Conservation (phyloP, 73 alveolate genomes). For the Paramecium tetraurelia region DNA sequence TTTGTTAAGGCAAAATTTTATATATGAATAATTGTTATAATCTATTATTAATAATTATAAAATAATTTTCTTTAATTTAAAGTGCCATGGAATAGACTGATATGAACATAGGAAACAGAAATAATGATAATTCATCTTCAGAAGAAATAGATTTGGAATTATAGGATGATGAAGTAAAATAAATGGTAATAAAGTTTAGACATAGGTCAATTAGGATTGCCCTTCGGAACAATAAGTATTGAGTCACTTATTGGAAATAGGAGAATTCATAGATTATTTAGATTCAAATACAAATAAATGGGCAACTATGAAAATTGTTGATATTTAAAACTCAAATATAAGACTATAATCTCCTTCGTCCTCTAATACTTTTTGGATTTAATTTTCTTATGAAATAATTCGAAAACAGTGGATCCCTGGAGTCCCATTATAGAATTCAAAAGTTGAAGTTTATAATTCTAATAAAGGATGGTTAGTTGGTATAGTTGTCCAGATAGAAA, state of each 20-base stretch:
- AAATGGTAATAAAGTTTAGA: conserved; percentile 25
- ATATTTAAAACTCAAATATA: conserved; percentile 18
- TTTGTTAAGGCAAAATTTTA: neutral
- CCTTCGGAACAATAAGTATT: neutral
- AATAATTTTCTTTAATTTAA: neutral
- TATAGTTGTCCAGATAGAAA: neutral
- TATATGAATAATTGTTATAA: neutral
- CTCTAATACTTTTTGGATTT: neutral
- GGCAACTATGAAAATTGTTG: conserved; percentile 28
- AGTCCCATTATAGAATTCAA: neutral
- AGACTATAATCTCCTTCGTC: neutral
- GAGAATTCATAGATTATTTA: conserved; percentile 19
- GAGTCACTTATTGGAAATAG: conserved; percentile 17
- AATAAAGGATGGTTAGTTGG: conserved; percentile 9
- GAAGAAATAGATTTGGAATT: conserved; percentile 32
- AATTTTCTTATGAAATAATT: neutral
- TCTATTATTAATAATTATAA: neutral
- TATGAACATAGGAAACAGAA: neutral
- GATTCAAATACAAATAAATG: conserved; percentile 5
- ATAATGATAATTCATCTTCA: conserved; percentile 20
- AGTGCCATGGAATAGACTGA: neutral
- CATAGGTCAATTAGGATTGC: conserved; percentile 19
- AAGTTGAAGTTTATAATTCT: conserved; percentile 30
- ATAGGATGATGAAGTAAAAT: conserved; percentile 37
- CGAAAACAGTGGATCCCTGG: conserved; percentile 47